Evolutionary conservation across 2,329 filamentous ascomycete species (phyloP), one percentile per base, ranked within the genome.

Genomic region (Colletotrichum truncatum): DNA sequence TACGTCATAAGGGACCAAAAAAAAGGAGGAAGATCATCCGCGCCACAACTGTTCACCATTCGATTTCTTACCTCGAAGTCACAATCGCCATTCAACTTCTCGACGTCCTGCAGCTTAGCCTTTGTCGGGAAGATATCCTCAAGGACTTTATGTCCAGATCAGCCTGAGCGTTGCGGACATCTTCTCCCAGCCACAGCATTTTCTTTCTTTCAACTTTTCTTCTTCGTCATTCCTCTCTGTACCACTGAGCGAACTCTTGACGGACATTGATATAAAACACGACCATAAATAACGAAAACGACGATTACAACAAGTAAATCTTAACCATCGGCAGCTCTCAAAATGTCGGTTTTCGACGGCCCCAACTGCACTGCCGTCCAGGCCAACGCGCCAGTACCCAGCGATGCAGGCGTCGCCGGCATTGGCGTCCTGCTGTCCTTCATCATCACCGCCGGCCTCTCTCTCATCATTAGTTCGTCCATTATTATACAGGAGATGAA

Each of bases 351-450:
- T 4, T 65, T 65, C 26, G 41, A 54, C 9, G 18, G 25, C 11
- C 34, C 64, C 4, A 51, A 67, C 18, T 62, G 64, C 14, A 57
- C 53, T 0, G 25, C n/a, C 14, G 23, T 54, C 43, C 26, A 28
- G 4, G 34, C 54, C 70, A 69, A 73, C 56, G 77, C 82, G 41
- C 86, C 86, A 2, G 70, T 74, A 6, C 73, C 78, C 26, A 85
- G 85, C 67, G 84, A 89, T 75, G 82, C 86, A 11, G 82, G 87
- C 71, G 83, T 90, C 58, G 86, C 87, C 56, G 85, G 86, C 51
- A 78, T 83, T 36, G 86, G 86, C 65, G 85, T 89, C 66, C 80
- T 91, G 30, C 82, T 91, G 67, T 90, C 88, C 48, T 91, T 90
- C 77, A 88, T 90, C 73, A 84, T 90, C 67, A 90, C 88, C 6